Evolutionary conservation across 768 basidiomycete species (phyloP).

Genomic region (Boletus insuetus): DNA sequence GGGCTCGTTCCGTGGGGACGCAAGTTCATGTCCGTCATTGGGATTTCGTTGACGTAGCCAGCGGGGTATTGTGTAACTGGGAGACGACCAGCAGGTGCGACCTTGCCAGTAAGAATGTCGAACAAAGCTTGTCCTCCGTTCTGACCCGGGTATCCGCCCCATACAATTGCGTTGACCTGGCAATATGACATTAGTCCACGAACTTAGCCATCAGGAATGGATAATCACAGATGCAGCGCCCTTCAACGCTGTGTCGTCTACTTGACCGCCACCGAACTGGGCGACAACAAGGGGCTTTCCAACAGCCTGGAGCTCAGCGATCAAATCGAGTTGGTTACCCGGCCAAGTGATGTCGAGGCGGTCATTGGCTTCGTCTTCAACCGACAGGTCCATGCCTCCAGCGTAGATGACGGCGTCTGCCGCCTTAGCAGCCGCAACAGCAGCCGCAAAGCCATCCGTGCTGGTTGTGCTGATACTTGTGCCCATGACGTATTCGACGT

Average conservation of each 20-base stretch:
- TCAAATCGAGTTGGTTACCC: constrained; percentile 50
- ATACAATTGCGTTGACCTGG: constrained; percentile 49
- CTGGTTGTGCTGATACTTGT: constrained; percentile 40
- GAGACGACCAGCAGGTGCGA: constrained; percentile 54
- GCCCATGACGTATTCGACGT: constrained; percentile 42
- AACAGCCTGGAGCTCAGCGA: constrained; percentile 42
- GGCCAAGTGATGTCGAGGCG: constrained; percentile 52
- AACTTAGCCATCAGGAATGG: not conserved
- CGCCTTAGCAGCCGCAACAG: constrained; percentile 44
- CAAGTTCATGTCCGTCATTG: too few relatives aligned
- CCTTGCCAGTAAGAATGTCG: constrained; percentile 50
- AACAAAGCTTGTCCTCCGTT: constrained; percentile 49
- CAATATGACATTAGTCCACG: not conserved
- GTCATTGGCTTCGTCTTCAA: constrained; percentile 28
- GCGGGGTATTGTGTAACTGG: constrained; percentile 54
- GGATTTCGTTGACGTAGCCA: constrained; percentile 40
- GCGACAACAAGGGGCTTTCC: constrained; percentile 52
- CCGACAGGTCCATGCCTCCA: constrained; percentile 46
- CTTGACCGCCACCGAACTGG: constrained; percentile 58
- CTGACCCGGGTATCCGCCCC: constrained; percentile 44
- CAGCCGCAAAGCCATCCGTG: constrained; percentile 48
- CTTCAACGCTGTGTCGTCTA: constrained; percentile 49
- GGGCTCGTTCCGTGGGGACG: constrained; percentile 37
- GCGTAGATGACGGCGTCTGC: constrained; percentile 52
- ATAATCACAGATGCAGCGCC: constrained; percentile 37